These are phyloP conservation scores for Calonectria multiphialidica DNA, from an alignment of 2,329 filamentous ascomycete species.

Conservation along the genomic window DNA sequence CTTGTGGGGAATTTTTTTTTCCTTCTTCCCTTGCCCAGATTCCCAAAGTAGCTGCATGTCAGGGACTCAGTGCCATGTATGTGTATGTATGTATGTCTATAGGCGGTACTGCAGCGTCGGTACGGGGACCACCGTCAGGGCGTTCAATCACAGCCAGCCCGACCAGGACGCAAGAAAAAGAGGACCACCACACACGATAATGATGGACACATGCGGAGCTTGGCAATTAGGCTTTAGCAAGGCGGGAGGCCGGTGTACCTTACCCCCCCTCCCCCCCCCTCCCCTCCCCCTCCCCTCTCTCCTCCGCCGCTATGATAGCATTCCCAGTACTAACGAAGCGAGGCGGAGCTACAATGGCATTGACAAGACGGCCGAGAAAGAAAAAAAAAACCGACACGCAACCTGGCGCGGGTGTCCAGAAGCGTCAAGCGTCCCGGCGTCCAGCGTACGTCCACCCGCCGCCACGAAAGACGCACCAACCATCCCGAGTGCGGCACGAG, in stretches of 20 bases:
- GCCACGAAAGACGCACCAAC: slow-evolving; percentile 14
- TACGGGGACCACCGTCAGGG: neutral
- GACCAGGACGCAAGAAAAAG: neutral
- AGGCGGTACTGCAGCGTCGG: neutral
- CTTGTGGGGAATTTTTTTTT: slow-evolving; percentile 23
- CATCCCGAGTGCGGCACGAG: slow-evolving; percentile 19
- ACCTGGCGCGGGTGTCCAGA: slow-evolving; percentile 7
- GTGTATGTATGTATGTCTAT: neutral
- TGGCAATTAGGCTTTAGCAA: neutral
- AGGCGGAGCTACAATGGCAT: slow-evolving; percentile 12
- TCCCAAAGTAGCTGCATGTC: slow-evolving; percentile 30
- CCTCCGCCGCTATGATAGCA: neutral
- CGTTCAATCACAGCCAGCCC: slow-evolving; percentile 3
- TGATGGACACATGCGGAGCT: neutral
- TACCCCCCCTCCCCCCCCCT: too few relatives aligned
- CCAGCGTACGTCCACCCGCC: slow-evolving; percentile 9
- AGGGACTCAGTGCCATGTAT: slow-evolving; percentile 21
- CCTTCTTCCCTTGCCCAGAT: slow-evolving; percentile 10
- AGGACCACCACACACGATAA: neutral
- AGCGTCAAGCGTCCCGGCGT: slow-evolving; percentile 7
- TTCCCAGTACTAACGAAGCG: slow-evolving; percentile 4
- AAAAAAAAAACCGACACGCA: neutral
- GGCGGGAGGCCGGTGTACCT: neutral
- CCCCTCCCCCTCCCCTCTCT: neutral
- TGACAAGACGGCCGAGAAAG: neutral